Conservation (phyloP, 2,329 filamentous ascomycete species). For the Dactylellina sp. region DNA sequence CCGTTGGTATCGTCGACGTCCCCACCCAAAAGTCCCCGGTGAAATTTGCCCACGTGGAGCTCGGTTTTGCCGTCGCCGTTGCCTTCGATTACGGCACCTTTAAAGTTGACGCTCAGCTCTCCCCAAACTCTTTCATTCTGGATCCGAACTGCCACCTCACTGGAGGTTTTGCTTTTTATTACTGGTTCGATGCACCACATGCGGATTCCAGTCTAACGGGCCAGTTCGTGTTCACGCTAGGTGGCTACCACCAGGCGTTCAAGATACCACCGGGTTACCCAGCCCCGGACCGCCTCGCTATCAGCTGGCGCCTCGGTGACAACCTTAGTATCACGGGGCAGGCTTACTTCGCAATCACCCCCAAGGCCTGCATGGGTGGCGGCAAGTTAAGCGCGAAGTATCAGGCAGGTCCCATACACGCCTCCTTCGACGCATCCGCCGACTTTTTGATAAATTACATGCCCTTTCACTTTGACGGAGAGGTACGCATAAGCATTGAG, state of each 20-base stretch:
- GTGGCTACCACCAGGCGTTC: constrained; percentile 65
- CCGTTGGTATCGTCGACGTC: constrained; percentile 61
- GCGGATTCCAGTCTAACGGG: constrained; percentile 60
- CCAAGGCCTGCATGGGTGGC: constrained; percentile 66
- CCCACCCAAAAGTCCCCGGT: constrained; percentile 54
- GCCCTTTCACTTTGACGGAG: constrained; percentile 63
- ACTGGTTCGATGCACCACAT: constrained; percentile 62
- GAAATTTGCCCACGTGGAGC: constrained; percentile 64
- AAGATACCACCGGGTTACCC: constrained; percentile 63
- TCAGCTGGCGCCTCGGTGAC: constrained; percentile 62
- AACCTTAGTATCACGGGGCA: constrained; percentile 63
- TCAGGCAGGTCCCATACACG: constrained; percentile 62
- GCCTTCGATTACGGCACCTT: constrained; percentile 63
- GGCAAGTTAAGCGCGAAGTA: constrained; percentile 62
- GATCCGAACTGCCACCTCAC: constrained; percentile 64
- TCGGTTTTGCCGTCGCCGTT: constrained; percentile 63
- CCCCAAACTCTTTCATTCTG: constrained; percentile 65
- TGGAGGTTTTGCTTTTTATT: constrained; percentile 65
- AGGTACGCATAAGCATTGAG: constrained; percentile 61
- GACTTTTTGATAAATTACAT: constrained; percentile 66
- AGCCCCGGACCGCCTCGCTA: constrained; percentile 62
- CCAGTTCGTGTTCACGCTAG: constrained; percentile 66
- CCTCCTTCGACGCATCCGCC: constrained; percentile 64
- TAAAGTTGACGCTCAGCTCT: constrained; percentile 64
- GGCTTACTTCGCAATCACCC: constrained; percentile 67